phyloP scores from a whole-genome alignment of 192 early-diverging fungal genomes.

The Coemansia sp. region DNA sequence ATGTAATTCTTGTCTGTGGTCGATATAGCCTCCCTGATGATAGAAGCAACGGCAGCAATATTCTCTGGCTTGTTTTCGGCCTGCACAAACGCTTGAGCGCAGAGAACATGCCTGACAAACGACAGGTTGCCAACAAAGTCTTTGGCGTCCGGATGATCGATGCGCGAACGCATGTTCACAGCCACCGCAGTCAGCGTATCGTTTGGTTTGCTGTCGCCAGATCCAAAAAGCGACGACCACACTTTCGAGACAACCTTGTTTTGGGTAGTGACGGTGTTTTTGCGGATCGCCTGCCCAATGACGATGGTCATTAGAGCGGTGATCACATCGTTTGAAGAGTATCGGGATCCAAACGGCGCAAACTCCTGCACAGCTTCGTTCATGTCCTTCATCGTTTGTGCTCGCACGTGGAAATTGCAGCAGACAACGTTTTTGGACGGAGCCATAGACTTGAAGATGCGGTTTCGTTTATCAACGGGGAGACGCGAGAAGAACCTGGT shows the following conservation, averaged over 20 bases:
- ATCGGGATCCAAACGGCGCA: background rate
- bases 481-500: constrained; percentile 8
- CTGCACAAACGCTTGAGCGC: background rate
- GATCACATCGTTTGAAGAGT: background rate
- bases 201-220: background rate
- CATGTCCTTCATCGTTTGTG: background rate
- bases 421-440: background rate
- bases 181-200: background rate
- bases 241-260: background rate
- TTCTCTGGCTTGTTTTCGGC: background rate
- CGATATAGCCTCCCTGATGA: background rate
- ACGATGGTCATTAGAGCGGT: background rate
- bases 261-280: background rate
- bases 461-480: constrained; percentile 6
- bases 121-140: background rate
- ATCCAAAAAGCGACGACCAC: background rate
- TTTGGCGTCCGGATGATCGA: background rate
- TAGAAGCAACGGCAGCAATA: background rate
- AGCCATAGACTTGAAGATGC: background rate
- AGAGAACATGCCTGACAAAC: background rate
- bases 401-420: constrained; percentile 18
- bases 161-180: background rate
- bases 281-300: background rate
- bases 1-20: background rate
- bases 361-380: background rate